These are phyloP conservation scores for Durio zibethinus DNA, from an alignment of 345 rosid species.

Conservation along the genomic window DNA sequence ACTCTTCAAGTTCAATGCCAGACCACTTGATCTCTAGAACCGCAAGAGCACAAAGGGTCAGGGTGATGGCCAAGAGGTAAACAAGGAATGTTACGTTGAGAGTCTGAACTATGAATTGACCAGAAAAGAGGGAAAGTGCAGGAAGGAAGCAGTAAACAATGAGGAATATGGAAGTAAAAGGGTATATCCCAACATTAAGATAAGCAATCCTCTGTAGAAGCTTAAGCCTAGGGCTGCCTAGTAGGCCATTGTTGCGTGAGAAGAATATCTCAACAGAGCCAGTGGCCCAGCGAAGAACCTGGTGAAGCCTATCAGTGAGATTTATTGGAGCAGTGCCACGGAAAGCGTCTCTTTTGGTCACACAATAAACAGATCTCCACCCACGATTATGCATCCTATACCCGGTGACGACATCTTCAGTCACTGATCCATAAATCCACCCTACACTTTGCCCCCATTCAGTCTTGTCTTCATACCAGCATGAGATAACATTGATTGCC, in stretches of 20 bases:
- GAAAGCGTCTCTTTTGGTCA: constrained; percentile 70
- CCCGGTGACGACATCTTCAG: constrained; percentile 82
- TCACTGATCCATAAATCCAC: constrained; percentile 90
- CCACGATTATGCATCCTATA: constrained; percentile 83
- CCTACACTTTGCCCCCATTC: constrained; percentile 75
- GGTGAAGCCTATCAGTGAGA: constrained; percentile 76
- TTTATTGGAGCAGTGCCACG: constrained; percentile 75
- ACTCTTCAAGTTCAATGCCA: constrained; percentile 64
- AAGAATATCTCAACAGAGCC: constrained; percentile 93
- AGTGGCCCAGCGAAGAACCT: constrained; percentile 83
- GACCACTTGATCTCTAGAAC: constrained; percentile 85
- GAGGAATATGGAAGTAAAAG: constrained; percentile 78
- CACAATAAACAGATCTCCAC: constrained; percentile 76
- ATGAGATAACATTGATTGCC: constrained; percentile 69
- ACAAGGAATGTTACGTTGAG: constrained; percentile 50
- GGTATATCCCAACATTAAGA: constrained; percentile 79
- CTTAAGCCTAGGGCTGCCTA: constrained; percentile 54
- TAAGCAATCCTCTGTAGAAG: constrained; percentile 72
- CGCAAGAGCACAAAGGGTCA: constrained; percentile 58
- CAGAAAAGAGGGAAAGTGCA: constrained; percentile 64
- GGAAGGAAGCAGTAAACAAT: constrained; percentile 88
- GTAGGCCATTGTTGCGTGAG: constrained; percentile 70
- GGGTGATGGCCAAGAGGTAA: constrained; percentile 55
- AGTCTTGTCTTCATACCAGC: constrained; percentile 88
- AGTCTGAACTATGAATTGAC: constrained; percentile 59